Percentiles rank a stretch among this genome's conserved stretches.
Evolutionary conservation across 1,284 basidiomycete genomes (phyloP).

Genomic region (Lignosus rhinocerotis): DNA sequence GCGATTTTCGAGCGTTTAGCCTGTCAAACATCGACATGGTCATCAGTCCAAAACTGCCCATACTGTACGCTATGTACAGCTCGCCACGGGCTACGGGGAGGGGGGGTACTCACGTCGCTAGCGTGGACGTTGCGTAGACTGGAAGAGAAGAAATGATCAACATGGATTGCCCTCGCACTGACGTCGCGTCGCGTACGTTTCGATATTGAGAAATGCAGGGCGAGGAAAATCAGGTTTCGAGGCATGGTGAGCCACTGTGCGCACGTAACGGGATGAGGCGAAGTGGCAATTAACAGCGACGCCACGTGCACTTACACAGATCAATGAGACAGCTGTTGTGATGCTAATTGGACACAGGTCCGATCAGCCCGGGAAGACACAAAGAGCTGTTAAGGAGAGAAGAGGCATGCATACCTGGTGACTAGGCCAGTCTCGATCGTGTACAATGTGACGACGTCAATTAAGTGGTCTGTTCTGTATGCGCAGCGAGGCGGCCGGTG

Average conservation of each 20-base stretch:
- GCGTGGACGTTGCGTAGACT: slow-evolving; percentile 32
- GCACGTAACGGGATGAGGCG: slow-evolving; percentile 20
- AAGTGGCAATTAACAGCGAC: slow-evolving; percentile 3
- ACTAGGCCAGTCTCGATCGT: slow-evolving; percentile 53
- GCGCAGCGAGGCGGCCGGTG: neutral
- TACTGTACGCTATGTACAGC: neutral
- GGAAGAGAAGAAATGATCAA: neutral
- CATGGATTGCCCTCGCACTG: neutral
- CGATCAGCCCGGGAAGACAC: slow-evolving; percentile 8
- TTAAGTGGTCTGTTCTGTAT: slow-evolving; percentile 45
- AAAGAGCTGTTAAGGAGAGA: neutral
- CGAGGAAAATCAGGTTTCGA: slow-evolving; percentile 49
- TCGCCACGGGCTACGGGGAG: slow-evolving; percentile 34
- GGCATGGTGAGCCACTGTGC: slow-evolving; percentile 51
- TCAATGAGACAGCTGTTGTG: slow-evolving; percentile 47
- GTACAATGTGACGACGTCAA: slow-evolving; percentile 51
- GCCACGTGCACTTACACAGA: slow-evolving; percentile 42
- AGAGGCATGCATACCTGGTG: slow-evolving; percentile 42
- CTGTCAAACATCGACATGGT: slow-evolving; percentile 7
- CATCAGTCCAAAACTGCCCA: neutral
- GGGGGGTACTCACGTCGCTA: slow-evolving; percentile 45
- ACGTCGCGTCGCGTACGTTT: slow-evolving; percentile 39
- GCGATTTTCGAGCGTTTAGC: slow-evolving; percentile 25
- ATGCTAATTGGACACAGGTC: slow-evolving; percentile 32
- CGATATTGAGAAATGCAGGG: slow-evolving; percentile 50